phyloP scores from a whole-genome alignment of 1,139 yeast species.

The Debaryomycetaceae sp. region DNA sequence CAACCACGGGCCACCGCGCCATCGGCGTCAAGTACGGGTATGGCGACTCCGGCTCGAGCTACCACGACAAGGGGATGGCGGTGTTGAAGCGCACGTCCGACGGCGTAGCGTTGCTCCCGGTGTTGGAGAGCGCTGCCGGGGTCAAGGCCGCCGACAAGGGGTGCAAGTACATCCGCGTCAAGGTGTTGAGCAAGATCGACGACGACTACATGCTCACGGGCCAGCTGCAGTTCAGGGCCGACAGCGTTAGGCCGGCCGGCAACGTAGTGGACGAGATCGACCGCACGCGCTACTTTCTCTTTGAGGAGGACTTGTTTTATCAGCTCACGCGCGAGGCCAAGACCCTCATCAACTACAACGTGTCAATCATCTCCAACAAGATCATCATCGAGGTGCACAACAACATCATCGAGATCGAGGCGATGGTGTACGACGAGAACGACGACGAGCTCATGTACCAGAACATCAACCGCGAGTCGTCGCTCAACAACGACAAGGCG shows the following conservation, averaged over 20 bases:
- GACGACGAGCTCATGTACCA: slow-evolving; percentile 37
- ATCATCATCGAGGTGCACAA: slow-evolving; percentile 65
- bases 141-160: slow-evolving; percentile 24
- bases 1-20: slow-evolving; percentile 37
- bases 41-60: slow-evolving; percentile 84
- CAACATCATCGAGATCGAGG: slow-evolving; percentile 68
- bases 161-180: slow-evolving; percentile 46
- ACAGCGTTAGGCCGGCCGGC: slow-evolving; percentile 6
- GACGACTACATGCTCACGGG: slow-evolving; percentile 50
- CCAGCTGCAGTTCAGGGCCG: slow-evolving; percentile 27
- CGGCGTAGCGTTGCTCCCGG: slow-evolving; percentile 31
- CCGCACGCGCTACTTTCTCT: slow-evolving; percentile 64
- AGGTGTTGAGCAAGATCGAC: slow-evolving; percentile 49
- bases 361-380: slow-evolving; percentile 60
- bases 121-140: slow-evolving; percentile 13
- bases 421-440: slow-evolving; percentile 46
- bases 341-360: slow-evolving; percentile 65
- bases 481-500: slow-evolving; percentile 40
- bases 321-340: slow-evolving; percentile 76
- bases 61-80: slow-evolving; percentile 72
- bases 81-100: slow-evolving; percentile 45
- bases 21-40: slow-evolving; percentile 86
- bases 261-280: slow-evolving; percentile 27
- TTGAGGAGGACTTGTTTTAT: slow-evolving; percentile 79
- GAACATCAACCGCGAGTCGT: slow-evolving; percentile 26